Base-by-base conservation (phyloP, 1,139 yeast species). In the Ogataea hybrid region DNA sequence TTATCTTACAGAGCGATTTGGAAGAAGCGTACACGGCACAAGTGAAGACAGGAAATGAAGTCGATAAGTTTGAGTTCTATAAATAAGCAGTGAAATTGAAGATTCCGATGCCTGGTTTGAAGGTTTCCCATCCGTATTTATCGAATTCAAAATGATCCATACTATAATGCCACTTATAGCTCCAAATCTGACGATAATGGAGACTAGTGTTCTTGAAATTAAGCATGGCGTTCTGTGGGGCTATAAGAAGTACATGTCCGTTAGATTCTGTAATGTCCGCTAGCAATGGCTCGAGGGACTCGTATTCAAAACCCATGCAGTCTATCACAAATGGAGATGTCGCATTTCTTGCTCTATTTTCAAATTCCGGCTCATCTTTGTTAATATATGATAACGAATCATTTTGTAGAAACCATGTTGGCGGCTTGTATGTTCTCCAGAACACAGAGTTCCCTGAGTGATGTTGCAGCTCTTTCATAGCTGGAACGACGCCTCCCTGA, bases 11-110 rank as follows among this genome's bases (percentile, higher is more conserved):
- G 69, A 80, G 84, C 59, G 99, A 94, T 69, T 74, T 94, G 63
- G 98, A 94, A 63, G 98, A 94, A 69, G 98, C 98, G 7, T 94
- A 94, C 68, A 85, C 95, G 47, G 72, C 96, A 40, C 97, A 92
- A 73, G 97, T 94, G 52, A 94, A 92, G 75, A 78, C 96, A 5
- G 96, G 95, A 46, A 80, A 81, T 54, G 98, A 94, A 64, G 95
- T 87, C 54, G 98, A 92, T 66, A 94, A 92, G 71, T 92, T 90
- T 68, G 98, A 92, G 48, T 94, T 94, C 77, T 94, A 94, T 70
- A 92, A 89, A 74, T 94, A 71, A 43, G 27, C 31, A 15, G 35
- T 28, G 31, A 75, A 46, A 52, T 71, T 68, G 62, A 77, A 79
- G 8, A 79, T 62, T 1, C 75, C 80, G 25, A 80, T 58, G 1